These are phyloP conservation scores for Sordariomycetes sp. DNA, from an alignment of 2,329 filamentous ascomycete genomes.

Conservation along the genomic window DNA sequence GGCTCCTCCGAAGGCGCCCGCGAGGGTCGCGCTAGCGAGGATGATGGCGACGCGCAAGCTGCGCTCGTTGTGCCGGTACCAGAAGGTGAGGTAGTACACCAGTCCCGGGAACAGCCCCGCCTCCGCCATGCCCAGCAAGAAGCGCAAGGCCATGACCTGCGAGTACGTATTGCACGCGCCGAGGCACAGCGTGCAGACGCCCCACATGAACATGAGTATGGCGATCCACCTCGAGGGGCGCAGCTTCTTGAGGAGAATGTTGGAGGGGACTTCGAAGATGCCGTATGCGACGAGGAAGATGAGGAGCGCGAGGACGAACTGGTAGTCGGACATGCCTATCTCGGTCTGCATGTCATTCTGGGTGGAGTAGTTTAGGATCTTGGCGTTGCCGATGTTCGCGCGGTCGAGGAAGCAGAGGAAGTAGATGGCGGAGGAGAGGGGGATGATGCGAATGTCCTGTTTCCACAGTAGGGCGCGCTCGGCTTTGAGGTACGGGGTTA, in stretches of 20 bases:
- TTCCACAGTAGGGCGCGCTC: constrained; percentile 34
- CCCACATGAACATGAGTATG: constrained; percentile 55
- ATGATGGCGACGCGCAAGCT: constrained; percentile 58
- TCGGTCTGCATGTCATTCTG: constrained; percentile 48
- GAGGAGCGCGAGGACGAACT: constrained; percentile 46
- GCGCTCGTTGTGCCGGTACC: constrained; percentile 59
- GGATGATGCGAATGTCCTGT: constrained; percentile 50
- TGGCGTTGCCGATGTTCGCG: constrained; percentile 57
- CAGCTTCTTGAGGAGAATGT: constrained; percentile 51
- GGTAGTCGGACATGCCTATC: constrained; percentile 44
- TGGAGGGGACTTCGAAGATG: constrained; percentile 52
- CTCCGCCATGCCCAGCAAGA: constrained; percentile 57
- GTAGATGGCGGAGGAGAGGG: constrained; percentile 50
- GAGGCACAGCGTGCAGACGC: constrained; percentile 51
- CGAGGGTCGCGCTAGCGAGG: constrained; percentile 54
- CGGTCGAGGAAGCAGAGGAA: constrained; percentile 56
- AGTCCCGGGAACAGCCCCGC: constrained; percentile 58
- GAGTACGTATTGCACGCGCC: constrained; percentile 49
- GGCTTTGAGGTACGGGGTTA: background rate
- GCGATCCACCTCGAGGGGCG: constrained; percentile 49
- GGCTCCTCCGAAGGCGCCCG: constrained; percentile 60
- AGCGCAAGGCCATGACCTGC: constrained; percentile 51
- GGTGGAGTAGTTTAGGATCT: constrained; percentile 47
- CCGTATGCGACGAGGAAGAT: constrained; percentile 48
- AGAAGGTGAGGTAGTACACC: constrained; percentile 58